Base-by-base conservation (phyloP, 305 asterid species). In the Solanum hybrid region DNA sequence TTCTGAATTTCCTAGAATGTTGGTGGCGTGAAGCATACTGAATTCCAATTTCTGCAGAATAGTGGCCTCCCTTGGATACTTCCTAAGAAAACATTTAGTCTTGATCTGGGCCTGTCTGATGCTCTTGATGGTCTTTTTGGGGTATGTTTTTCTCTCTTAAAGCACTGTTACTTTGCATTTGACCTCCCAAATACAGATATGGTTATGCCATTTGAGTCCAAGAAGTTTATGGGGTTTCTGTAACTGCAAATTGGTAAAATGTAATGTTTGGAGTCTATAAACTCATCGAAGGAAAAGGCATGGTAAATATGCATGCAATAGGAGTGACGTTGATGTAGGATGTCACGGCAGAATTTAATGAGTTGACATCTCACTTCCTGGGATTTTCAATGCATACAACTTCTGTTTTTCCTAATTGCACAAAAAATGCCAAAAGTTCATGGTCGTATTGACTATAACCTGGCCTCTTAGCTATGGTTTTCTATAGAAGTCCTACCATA, bases 21-120 rank as follows among this genome's bases (percentile, higher is more conserved):
- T 46, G 27, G 73, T 29, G 72, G 27, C 16, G 20, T 46, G 17
- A 46, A 46, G 31, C 71, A 76, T 75, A 87, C 85, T 89, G 17
- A 32, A 38, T 90, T 73, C 86, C 72, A 75, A 86, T 73, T 46
- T 90, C 66, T 93, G 94, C 98, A 97, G 99, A 97, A 88, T 90
- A 97, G 98, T 90, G 95, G 95, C 90, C 98, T 96, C 89, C 99
- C 99, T 66, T 97, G 99, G 99, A 90, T 89, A 92, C 88, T 88
- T 88, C 98, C 97, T 4, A 95, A 92, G 91, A 96, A 95, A 90
- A 87, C 93, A 78, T 90, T 92, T 27, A 88, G 92, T 90, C 90
- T 97, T 79, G 95, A 95, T 92, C 88, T 96, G 3, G 92, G 97
- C 87, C 90, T 96, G 86, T 93, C 97, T 0, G 97, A 93, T 89